Evolutionary conservation across 2,329 filamentous ascomycete species (phyloP), one percentile per base, ranked within the genome.

Genomic region (Boeremia exigua): DNA sequence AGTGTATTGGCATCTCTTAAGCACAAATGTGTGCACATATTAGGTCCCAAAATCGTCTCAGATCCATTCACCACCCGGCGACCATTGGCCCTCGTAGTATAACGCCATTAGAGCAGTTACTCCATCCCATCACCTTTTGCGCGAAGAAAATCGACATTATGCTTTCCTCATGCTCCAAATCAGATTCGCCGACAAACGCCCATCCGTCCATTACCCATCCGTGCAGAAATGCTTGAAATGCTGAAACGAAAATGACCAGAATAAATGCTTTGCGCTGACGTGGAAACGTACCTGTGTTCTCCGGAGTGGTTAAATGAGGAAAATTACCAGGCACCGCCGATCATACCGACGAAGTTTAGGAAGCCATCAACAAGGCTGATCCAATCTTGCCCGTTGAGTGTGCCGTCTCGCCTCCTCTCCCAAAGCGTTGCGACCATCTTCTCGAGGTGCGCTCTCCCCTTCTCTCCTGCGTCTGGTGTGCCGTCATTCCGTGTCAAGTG

Each of bases 321-420:
- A 5, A 23, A 12, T 51, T 33, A 70, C 66, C 63, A 70, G 32
- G 27, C 27, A 5, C 69, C 47, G 10, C 69, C 47, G 3, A 51
- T 32, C 47, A 56, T 69, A 9, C 71, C 73, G n/a, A 69, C 69
- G 37, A 70, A 72, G 8, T 40, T 55, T 32, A 76, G 55, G 51
- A 76, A 75, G n/a, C 37, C 48, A 48, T 76, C 72, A 39, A 76
- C 73, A 40, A 71, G 65, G 34, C 59, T 55, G 27, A 75, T 69
- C 70, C 73, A 72, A 45, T 75, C 73, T 44, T 71, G 66, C 2
- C 68, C 70, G 38, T 70, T 71, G 25, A 75, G 54, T 25, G 57
- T 62, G 1, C 73, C 72, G 27, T 43, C 48, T 19, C 61, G 53
- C 45, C 72, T 64, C 67, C 69, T 74, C 58, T 71, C 67, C 74